A percentile compares a stretch with the other conserved stretches of the same genome.
Conservation (phyloP, 139 green algal genomes). For the Bryopsis sp. region DNA sequence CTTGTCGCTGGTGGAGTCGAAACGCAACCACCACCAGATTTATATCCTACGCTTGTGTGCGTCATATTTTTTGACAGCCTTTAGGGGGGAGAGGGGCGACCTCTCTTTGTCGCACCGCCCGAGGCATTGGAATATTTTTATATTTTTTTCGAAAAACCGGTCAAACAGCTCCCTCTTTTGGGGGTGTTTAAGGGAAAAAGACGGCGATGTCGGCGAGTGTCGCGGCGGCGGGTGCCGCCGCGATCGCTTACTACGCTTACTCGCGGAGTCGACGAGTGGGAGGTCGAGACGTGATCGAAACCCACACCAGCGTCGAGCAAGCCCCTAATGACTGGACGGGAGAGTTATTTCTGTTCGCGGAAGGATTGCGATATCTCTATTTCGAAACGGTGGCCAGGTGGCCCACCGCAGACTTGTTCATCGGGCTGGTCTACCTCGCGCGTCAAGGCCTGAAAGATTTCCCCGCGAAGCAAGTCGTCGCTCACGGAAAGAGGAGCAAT, state of each 20-base stretch:
- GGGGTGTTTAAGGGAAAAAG: not conserved
- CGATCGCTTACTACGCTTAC: conserved; percentile 15
- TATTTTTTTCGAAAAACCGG: too few species aligned
- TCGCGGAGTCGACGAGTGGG: not conserved
- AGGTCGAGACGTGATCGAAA: not conserved
- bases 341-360: conserved; percentile 13
- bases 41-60: too few species aligned
- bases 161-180: not conserved
- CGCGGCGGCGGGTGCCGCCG: conserved; percentile 8
- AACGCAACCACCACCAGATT: too few species aligned
- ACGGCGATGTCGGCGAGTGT: not conserved
- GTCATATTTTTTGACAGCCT: too few species aligned
- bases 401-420: conserved; percentile 18
- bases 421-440: conserved; percentile 10
- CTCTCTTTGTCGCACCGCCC: too few species aligned
- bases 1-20: too few species aligned
- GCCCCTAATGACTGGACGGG: conserved; percentile 12
- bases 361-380: conserved; percentile 8
- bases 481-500: not conserved
- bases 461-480: conserved; percentile 4
- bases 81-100: too few species aligned
- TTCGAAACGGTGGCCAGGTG: not conserved
- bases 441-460: conserved; percentile 11
- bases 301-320: conserved; percentile 5
- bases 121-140: too few species aligned